These are phyloP conservation scores for Pulicaria dysenterica DNA, from an alignment of 129 eudicot species.

Conservation along the genomic window DNA sequence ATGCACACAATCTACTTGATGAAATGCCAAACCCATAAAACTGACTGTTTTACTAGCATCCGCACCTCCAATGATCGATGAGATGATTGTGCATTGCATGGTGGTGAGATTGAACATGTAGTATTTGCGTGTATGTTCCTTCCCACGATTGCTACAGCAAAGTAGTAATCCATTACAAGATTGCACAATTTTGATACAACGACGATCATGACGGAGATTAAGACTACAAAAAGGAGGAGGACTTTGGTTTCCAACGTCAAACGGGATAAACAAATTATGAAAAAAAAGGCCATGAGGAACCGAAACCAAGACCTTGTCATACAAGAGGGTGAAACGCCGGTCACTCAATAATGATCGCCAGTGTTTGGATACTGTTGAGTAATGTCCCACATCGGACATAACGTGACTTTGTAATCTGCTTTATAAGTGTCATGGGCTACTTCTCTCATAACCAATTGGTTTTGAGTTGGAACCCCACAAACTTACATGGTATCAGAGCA, in stretches of 20 bases:
- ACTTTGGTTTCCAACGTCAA: not conserved
- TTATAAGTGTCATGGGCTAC: too few relatives aligned
- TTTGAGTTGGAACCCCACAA: too few relatives aligned
- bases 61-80: not conserved
- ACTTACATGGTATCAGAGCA: too few relatives aligned
- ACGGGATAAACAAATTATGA: not conserved
- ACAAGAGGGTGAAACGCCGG: not conserved
- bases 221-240: slow-evolving; percentile 3
- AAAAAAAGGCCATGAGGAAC: slow-evolving; percentile 3
- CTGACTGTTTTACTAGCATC: not conserved
- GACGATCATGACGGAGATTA: not conserved
- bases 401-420: too few relatives aligned
- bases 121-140: not conserved
- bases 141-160: slow-evolving; percentile 1
- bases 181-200: not conserved
- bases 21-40: slow-evolving; percentile 25
- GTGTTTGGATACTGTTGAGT: slow-evolving; percentile 35
- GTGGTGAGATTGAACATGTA: slow-evolving; percentile 21
- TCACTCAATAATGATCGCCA: slow-evolving; percentile 15
- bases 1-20: not conserved
- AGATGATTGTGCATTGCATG: slow-evolving; percentile 9
- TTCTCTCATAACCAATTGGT: too few relatives aligned
- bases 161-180: slow-evolving; percentile 18
- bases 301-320: not conserved
- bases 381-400: too few relatives aligned